Conservation (phyloP, 805 yeast genomes). For the Wickerhamiella sorbophila region DNA sequence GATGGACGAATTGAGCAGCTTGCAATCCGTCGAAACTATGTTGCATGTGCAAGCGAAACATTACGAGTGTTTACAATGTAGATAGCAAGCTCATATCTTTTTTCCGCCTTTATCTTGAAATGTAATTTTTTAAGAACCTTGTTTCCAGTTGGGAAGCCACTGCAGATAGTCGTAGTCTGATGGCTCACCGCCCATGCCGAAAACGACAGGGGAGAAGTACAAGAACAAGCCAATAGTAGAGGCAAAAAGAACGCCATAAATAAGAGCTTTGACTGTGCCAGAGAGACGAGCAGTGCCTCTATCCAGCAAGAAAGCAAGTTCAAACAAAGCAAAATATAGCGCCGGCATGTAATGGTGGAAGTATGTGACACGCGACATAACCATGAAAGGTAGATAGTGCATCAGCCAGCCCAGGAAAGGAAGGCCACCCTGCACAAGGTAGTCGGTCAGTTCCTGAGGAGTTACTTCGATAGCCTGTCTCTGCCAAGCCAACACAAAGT, state of each 20-base stretch:
- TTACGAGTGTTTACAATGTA: background rate
- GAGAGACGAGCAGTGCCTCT: constrained; percentile 25
- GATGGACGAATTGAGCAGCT: constrained; percentile 15
- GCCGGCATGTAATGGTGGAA: constrained; percentile 97
- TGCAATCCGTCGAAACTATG: background rate
- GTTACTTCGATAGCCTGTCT: constrained; percentile 44
- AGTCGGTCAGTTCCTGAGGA: constrained; percentile 28
- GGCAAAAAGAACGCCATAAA: constrained; percentile 36
- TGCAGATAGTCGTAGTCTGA: constrained; percentile 36
- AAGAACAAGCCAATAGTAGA: constrained; percentile 43
- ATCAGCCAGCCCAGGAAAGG: constrained; percentile 86
- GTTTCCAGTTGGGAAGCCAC: constrained; percentile 28
- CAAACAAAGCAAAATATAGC: constrained; percentile 78
- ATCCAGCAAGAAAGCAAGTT: constrained; percentile 50
- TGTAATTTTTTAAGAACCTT: constrained; percentile 7
- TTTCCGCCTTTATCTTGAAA: background rate
- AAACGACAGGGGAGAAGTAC: constrained; percentile 51
- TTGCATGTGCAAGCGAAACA: constrained; percentile 9
- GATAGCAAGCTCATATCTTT: background rate
- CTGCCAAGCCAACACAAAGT: constrained; percentile 45
- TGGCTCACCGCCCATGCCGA: constrained; percentile 61
- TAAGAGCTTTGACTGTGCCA: constrained; percentile 18
- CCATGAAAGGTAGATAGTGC: constrained; percentile 75
- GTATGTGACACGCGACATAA: constrained; percentile 94
- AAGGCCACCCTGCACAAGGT: constrained; percentile 53